Conservation (phyloP, 305 asterid species). For the Solanum hybrid region DNA sequence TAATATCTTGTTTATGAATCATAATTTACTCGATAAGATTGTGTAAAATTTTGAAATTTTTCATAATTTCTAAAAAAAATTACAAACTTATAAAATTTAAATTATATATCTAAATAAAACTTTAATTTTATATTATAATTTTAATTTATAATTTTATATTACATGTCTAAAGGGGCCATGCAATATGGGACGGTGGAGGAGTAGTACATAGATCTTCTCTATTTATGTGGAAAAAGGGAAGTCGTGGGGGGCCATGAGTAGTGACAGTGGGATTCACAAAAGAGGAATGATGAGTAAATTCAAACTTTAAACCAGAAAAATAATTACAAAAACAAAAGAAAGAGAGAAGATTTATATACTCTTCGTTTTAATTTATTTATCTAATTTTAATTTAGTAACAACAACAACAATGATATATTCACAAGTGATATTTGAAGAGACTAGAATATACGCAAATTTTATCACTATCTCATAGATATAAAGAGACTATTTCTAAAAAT, state of each 20-base stretch:
- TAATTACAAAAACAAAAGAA: neutral
- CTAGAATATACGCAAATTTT: no score
- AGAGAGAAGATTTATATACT: neutral
- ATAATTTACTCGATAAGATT: neutral
- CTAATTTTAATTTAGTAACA: no score
- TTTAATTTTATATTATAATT: neutral
- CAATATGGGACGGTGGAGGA: neutral
- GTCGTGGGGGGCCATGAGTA: neutral
- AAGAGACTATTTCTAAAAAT: no score
- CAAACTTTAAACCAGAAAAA: neutral
- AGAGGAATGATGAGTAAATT: slow-evolving; percentile 33
- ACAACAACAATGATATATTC: no score
- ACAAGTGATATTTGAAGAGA: no score
- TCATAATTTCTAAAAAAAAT: neutral
- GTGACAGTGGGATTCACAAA: slow-evolving; percentile 15
- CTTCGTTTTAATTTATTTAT: no score
- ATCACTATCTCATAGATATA: no score
- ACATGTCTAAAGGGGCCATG: neutral
- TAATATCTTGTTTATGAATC: neutral
- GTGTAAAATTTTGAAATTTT: accelerated
- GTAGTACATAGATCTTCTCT: neutral
- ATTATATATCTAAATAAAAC: no score
- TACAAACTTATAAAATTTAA: no score
- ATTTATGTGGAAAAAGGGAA: neutral
- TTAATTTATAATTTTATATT: neutral